Evolutionary conservation across 495 filamentous ascomycete species (phyloP), one percentile per base, ranked within the genome.

Genomic region (Aspergillus coremiiformis): DNA sequence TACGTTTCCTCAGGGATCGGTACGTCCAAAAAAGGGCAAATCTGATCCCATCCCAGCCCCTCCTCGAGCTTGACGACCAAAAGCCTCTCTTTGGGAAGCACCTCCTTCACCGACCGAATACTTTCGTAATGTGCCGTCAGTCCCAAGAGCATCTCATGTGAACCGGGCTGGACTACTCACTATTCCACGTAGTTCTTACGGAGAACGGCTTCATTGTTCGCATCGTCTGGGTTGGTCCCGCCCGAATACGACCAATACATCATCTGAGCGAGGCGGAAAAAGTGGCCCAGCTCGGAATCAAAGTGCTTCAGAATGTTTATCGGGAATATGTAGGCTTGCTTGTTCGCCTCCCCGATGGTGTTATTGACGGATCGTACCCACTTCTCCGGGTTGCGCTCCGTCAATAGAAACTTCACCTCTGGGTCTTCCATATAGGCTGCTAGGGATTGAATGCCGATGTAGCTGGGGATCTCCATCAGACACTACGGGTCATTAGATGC

Each of bases 321-420:
- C 5, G 63, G 63, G 32, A 66, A 63, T 1, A 10, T 20, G 2
- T 12, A 6, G n/a, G 51, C 42, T 42, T 52, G 23, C 3, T 4
- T 11, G 0, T 44, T 51, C 0, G 55, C 45, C 2, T 42, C 29
- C 0, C 45, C 60, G 7, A 52, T 33, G 0, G 60, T 59, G 10
- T 59, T 66, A 20, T 63, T 63, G 39, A 63, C 22, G 0, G 63
- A 66, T 14, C 20, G 44, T 0, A 53, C 63, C 63, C 63, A 66
- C 20, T 56, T 63, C 12, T 59, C 48, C 0, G 63, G 60, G 2
- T 29, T 7, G 23, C 63, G 54, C 21, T 66, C 63, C 0, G 63
- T 63, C 14, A 66, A 47, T 21, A 66, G 63, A 41, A 66, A 66
- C n/a, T 66, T 66, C 8, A 66, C 60, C 11, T 63, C 43, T 0